Evolutionary conservation across 2,329 filamentous ascomycete species (phyloP).

Genomic region (Pseudogymnoascus pannorum): DNA sequence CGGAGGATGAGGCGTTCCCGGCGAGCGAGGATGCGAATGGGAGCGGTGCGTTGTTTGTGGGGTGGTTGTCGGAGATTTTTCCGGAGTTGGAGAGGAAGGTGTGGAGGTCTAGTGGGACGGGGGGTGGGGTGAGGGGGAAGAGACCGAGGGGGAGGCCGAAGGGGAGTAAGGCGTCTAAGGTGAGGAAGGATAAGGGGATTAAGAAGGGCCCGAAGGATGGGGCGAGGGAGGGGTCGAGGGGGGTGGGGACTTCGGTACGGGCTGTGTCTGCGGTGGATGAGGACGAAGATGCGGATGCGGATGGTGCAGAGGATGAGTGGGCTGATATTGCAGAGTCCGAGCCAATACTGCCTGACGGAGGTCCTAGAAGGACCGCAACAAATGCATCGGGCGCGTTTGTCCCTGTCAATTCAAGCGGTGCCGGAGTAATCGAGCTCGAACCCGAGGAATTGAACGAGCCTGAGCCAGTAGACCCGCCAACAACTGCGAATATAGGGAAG

Average conservation of each 20-base stretch:
- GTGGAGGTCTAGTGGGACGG: slow-evolving; percentile 18
- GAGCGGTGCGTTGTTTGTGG: slow-evolving; percentile 49
- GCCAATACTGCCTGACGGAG: neutral
- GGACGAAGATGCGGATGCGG: neutral
- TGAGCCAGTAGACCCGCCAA: neutral
- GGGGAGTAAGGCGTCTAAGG: slow-evolving; percentile 45
- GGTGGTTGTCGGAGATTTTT: slow-evolving; percentile 58
- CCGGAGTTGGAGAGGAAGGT: slow-evolving; percentile 32
- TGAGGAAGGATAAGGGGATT: slow-evolving; percentile 41
- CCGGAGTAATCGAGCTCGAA: slow-evolving; percentile 15
- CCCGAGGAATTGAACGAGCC: neutral
- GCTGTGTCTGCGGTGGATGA: neutral
- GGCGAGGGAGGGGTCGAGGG: neutral
- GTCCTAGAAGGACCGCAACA: neutral
- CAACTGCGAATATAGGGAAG: slow-evolving; percentile 22
- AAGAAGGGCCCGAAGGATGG: slow-evolving; percentile 36
- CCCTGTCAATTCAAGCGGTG: neutral
- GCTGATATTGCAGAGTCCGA: slow-evolving; percentile 33
- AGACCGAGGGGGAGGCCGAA: slow-evolving; percentile 48
- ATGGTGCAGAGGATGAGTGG: slow-evolving; percentile 36
- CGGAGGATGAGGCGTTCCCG: slow-evolving; percentile 45
- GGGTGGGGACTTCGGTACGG: neutral
- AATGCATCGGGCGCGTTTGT: neutral
- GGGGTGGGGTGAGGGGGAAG: slow-evolving; percentile 36
- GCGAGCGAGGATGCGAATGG: slow-evolving; percentile 50